Percentiles rank a stretch among this genome's conserved stretches.
These are phyloP conservation scores for Aspergillus brunneoviolaceus DNA, from an alignment of 2,329 filamentous ascomycete genomes.

Conservation along the genomic window DNA sequence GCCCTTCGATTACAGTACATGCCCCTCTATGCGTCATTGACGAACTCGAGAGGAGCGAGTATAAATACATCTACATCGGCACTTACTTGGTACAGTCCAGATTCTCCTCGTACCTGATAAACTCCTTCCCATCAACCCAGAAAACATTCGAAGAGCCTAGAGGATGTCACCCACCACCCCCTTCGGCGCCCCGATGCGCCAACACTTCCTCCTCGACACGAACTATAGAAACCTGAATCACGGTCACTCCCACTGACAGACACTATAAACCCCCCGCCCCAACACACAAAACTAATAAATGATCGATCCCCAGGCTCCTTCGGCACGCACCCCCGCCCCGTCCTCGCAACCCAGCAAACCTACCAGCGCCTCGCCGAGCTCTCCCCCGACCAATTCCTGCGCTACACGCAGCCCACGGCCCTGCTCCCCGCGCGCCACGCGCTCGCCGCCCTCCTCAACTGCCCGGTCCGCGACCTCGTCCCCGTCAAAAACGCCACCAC, in stretches of 20 bases:
- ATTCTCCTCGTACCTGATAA: too few relatives aligned
- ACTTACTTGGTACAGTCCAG: too few relatives aligned
- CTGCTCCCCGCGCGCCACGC: conserved; percentile 65
- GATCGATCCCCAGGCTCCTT: conserved; percentile 59
- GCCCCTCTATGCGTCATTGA: neutral
- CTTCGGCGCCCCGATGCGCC: conserved; percentile 57
- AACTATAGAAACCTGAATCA: conserved; percentile 76
- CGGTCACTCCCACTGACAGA: conserved; percentile 49
- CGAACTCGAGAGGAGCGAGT: too few relatives aligned
- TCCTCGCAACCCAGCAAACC: conserved; percentile 60
- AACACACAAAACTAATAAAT: neutral
- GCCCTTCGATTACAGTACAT: neutral
- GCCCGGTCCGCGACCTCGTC: conserved; percentile 65
- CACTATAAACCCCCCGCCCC: too few relatives aligned
- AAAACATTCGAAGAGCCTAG: too few relatives aligned
- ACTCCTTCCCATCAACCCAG: too few relatives aligned
- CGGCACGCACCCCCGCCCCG: conserved; percentile 66
- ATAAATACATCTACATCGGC: too few relatives aligned
- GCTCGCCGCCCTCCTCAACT: conserved; percentile 66
- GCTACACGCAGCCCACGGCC: conserved; percentile 62
- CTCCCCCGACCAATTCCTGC: conserved; percentile 72
- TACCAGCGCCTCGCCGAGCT: conserved; percentile 68
- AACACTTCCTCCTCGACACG: conserved; percentile 68
- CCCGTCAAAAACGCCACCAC: conserved; percentile 80
- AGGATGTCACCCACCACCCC: conserved; percentile 27